Evolutionary conservation across 2,329 filamentous ascomycete species (phyloP).

Genomic region (Nannizziopsis barbatae): DNA sequence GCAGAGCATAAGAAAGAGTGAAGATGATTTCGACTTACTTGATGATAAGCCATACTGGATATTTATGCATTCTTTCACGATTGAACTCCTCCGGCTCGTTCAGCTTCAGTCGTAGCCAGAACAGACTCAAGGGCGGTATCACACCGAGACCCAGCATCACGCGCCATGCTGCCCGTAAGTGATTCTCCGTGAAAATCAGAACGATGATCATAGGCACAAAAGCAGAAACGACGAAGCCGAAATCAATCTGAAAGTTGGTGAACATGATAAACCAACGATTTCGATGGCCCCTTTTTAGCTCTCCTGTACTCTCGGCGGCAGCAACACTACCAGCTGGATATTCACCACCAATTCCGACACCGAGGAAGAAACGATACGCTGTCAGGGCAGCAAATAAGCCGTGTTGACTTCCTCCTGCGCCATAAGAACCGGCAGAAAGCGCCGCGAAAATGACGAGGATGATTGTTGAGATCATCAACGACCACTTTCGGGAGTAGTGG

Average conservation of each 20-base stretch:
- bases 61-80: conserved; percentile 56
- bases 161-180: conserved; percentile 69
- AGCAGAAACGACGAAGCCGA: conserved; percentile 69
- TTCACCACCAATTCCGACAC: conserved; percentile 63
- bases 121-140: conserved; percentile 61
- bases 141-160: conserved; percentile 66
- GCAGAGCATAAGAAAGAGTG: conserved; percentile 28
- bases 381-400: conserved; percentile 70
- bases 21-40: conserved; percentile 26
- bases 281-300: conserved; percentile 67
- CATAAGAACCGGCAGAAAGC: conserved; percentile 65
- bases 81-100: conserved; percentile 70
- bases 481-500: conserved; percentile 73
- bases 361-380: conserved; percentile 73
- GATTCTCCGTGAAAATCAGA: conserved; percentile 47
- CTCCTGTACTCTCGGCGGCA: conserved; percentile 71
- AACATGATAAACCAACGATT: conserved; percentile 88
- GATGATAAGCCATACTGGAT: conserved; percentile 42
- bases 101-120: conserved; percentile 60
- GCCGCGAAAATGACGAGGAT: conserved; percentile 80
- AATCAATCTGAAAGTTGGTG: conserved; percentile 78
- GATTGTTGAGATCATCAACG: conserved; percentile 66
- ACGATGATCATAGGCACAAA: conserved; percentile 61
- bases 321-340: conserved; percentile 59
- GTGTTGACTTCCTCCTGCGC: conserved; percentile 52